These are phyloP conservation scores for Chlorella ohadii DNA, from an alignment of 139 green algal species.

Conservation along the genomic window DNA sequence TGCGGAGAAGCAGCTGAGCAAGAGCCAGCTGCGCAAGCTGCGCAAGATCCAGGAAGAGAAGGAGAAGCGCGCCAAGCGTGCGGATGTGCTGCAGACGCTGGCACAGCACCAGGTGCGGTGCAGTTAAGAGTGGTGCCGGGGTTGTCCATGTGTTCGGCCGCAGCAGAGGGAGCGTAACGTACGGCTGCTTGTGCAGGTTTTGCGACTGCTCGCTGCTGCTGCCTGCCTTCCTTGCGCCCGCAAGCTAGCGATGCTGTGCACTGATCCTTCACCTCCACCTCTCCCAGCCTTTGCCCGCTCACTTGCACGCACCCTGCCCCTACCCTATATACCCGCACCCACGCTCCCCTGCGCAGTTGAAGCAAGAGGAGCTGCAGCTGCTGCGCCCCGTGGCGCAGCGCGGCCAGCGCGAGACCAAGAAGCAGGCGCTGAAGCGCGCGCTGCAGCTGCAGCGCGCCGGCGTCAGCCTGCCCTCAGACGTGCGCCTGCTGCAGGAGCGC, in stretches of 20 bases:
- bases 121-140: no score
- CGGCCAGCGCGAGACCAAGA: slow-evolving; percentile 77
- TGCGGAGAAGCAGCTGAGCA: slow-evolving; percentile 50
- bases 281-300: not conserved
- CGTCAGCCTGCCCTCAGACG: slow-evolving; percentile 26
- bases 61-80: slow-evolving; percentile 51
- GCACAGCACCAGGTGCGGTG: slow-evolving; percentile 42
- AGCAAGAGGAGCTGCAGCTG: slow-evolving; percentile 41
- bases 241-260: no score
- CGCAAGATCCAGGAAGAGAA: slow-evolving; percentile 77
- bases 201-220: no score
- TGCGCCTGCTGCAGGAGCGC: slow-evolving; percentile 26
- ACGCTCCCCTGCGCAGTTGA: not conserved
- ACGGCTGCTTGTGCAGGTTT: no score
- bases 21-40: slow-evolving; percentile 80
- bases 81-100: slow-evolving; percentile 35
- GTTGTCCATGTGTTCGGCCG: no score
- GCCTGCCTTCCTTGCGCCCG: no score
- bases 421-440: slow-evolving; percentile 68
- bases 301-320: not conserved
- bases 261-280: no score
- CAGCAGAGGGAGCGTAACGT: no score
- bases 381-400: slow-evolving; percentile 66
- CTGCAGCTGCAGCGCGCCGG: slow-evolving; percentile 73
- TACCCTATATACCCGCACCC: not conserved